Evolutionary conservation across 1,284 basidiomycete genomes (phyloP).

Genomic region (Chalciporus sp.): DNA sequence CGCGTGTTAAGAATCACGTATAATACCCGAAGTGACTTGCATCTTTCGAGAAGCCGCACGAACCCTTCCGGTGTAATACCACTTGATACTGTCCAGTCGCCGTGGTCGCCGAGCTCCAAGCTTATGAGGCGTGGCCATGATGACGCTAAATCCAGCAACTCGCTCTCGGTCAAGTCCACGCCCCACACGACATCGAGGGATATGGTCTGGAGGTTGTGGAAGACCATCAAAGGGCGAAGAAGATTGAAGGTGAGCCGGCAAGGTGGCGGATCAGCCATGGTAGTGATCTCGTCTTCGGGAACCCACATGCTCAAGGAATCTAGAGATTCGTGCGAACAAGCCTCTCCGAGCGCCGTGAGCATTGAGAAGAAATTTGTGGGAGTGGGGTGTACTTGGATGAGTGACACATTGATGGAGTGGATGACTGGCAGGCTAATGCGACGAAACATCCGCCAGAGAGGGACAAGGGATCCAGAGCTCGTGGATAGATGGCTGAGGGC

Average conservation of each 20-base stretch:
- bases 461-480: background rate
- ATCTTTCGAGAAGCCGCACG: slow-evolving; percentile 17
- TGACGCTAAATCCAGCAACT: slow-evolving; percentile 17
- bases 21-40: slow-evolving; percentile 11
- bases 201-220: slow-evolving; percentile 14
- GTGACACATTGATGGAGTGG: background rate
- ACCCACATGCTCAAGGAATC: background rate
- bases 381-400: background rate
- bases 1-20: slow-evolving; percentile 10
- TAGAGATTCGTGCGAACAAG: slow-evolving; percentile 2
- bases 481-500: background rate
- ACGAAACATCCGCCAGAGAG: slow-evolving; percentile 7
- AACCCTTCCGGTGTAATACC: slow-evolving; percentile 18
- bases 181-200: slow-evolving; percentile 3
- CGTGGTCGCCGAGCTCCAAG: background rate
- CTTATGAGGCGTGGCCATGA: slow-evolving; percentile 16
- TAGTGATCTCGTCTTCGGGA: background rate
- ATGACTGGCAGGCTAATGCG: background rate
- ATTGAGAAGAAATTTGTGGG: slow-evolving; percentile 4
- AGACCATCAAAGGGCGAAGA: slow-evolving; percentile 12
- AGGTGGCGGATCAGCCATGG: background rate
- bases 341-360: slow-evolving; percentile 6
- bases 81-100: slow-evolving; percentile 10
- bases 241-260: slow-evolving; percentile 5
- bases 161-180: slow-evolving; percentile 9